phyloP scores from a whole-genome alignment of 2,329 filamentous ascomycete species.

The Clarireedia monteithiana region DNA sequence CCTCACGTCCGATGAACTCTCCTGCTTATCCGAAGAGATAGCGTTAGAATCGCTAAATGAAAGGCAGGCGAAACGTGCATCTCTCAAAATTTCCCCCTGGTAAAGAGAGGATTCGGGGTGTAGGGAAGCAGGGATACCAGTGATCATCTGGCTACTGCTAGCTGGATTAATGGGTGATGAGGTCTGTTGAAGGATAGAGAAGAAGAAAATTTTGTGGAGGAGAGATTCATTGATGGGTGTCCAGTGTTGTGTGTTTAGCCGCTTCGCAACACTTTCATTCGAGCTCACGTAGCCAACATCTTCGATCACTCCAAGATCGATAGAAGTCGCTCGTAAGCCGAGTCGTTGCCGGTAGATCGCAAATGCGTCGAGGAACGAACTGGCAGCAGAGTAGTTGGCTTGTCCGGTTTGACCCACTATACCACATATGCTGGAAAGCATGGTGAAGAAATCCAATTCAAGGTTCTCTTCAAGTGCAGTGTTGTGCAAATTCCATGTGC shows the following conservation, averaged over 20 bases:
- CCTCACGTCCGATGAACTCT: not conserved
- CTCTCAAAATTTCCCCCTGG: not conserved
- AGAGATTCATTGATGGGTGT: not conserved
- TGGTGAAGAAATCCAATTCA: constrained; percentile 34
- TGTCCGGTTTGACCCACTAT: constrained; percentile 31
- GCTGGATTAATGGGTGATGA: not conserved
- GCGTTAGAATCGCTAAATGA: not conserved
- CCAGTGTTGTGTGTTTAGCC: not conserved
- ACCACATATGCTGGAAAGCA: constrained; percentile 32
- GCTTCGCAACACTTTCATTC: not conserved
- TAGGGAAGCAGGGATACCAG: not conserved
- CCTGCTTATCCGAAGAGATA: not conserved
- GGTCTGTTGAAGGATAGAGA: not conserved
- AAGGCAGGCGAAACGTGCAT: not conserved
- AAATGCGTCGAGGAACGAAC: constrained; percentile 36
- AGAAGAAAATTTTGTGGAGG: not conserved
- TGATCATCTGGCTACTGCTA: not conserved
- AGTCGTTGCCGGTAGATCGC: not conserved
- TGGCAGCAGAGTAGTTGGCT: constrained; percentile 43
- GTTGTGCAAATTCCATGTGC: constrained; percentile 21
- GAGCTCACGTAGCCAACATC: constrained; percentile 29
- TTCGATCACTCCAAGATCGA: constrained; percentile 13
- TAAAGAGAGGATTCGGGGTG: not conserved
- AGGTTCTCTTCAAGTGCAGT: constrained; percentile 15
- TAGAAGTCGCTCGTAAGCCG: not conserved